These are phyloP conservation scores for Botrytis paeoniae DNA, from an alignment of 2,329 filamentous ascomycete species.

Conservation along the genomic window DNA sequence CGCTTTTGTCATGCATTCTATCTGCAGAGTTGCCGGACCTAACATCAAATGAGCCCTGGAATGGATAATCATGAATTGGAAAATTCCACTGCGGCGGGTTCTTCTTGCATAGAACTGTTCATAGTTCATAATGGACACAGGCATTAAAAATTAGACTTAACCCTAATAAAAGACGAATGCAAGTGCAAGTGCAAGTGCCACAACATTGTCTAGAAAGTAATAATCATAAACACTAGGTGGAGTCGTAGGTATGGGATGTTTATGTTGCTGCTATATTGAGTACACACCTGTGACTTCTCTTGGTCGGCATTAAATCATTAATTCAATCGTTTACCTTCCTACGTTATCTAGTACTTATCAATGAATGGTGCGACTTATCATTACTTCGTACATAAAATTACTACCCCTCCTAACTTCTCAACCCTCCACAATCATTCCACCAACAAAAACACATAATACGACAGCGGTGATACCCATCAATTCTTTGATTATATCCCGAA, in stretches of 20 bases:
- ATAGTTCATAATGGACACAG: not conserved
- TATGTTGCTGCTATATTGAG: not conserved
- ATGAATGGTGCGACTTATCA: not conserved
- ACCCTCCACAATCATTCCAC: not conserved
- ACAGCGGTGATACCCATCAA: not conserved
- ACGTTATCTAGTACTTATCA: not conserved
- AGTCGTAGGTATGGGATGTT: not conserved
- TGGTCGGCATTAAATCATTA: not conserved
- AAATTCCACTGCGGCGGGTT: slow-evolving; percentile 4
- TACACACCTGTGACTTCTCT: not conserved
- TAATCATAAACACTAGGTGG: not conserved
- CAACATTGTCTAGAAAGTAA: not conserved
- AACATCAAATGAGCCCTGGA: not conserved
- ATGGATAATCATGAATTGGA: not conserved
- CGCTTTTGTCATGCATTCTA: slow-evolving; percentile 5
- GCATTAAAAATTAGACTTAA: slow-evolving; percentile 1
- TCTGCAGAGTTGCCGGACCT: slow-evolving; percentile 5
- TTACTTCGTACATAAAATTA: not conserved
- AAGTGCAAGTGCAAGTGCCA: not conserved
- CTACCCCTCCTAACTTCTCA: not conserved
- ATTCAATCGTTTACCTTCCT: not conserved
- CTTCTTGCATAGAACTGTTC: not conserved
- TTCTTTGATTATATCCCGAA: not conserved
- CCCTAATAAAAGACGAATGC: not conserved
- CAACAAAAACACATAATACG: not conserved